phyloP scores from a whole-genome alignment of 2,329 filamentous ascomycete species.

The Arachnopeziza araneosa region DNA sequence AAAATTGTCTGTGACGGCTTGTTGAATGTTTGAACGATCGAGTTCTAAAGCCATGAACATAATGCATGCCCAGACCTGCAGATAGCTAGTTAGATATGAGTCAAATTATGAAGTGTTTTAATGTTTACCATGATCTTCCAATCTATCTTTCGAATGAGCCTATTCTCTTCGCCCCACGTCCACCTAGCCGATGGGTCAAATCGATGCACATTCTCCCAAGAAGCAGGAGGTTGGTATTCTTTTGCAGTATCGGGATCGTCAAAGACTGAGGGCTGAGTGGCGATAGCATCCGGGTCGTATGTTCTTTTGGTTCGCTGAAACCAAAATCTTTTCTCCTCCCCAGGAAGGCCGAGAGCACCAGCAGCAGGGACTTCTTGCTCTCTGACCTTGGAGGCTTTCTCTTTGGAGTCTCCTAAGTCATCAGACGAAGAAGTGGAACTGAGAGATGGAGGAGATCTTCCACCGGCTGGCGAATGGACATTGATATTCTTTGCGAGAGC shows the following conservation, averaged over 20 bases:
- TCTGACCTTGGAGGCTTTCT: not conserved
- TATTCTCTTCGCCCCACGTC: slow-evolving; percentile 26
- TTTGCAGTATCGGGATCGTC: slow-evolving; percentile 23
- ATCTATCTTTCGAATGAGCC: slow-evolving; percentile 23
- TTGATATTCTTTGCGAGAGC: slow-evolving; percentile 9
- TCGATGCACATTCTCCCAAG: slow-evolving; percentile 23
- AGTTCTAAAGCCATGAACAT: slow-evolving; percentile 59
- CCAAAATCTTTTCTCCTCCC: slow-evolving; percentile 20
- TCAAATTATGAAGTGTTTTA: not conserved
- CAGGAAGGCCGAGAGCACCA: slow-evolving; percentile 15
- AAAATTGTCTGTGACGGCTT: slow-evolving; percentile 51
- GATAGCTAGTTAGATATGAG: slow-evolving; percentile 2
- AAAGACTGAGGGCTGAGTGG: slow-evolving; percentile 24
- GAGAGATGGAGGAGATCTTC: not conserved
- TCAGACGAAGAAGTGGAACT: slow-evolving; percentile 3
- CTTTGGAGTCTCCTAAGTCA: not conserved
- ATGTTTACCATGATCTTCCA: slow-evolving; percentile 29
- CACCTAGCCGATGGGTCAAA: slow-evolving; percentile 25
- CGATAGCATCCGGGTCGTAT: slow-evolving; percentile 22
- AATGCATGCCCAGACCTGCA: slow-evolving; percentile 36
- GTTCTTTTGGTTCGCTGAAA: slow-evolving; percentile 16
- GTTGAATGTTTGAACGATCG: slow-evolving; percentile 53
- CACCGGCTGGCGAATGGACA: not conserved
- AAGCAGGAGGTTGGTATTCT: slow-evolving; percentile 21
- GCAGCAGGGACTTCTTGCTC: not conserved